Percentiles rank a stretch among this genome's conserved stretches.
Conservation (phyloP, 2,329 filamentous ascomycete species). For the Corinectria fuckeliana region DNA sequence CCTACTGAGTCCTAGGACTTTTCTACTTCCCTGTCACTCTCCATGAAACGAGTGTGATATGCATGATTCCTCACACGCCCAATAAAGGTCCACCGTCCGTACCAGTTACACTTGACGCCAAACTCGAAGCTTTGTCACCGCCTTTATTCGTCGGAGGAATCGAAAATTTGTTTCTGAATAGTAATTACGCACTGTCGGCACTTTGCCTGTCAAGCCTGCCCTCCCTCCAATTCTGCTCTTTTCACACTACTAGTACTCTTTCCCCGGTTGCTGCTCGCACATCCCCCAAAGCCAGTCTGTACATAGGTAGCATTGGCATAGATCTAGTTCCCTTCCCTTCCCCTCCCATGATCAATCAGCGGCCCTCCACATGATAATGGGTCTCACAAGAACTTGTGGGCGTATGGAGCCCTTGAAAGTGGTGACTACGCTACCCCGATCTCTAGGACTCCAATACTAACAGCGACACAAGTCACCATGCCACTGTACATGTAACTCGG, state of each 20-base stretch:
- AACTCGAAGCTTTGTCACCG: constrained; percentile 8
- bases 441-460: constrained; percentile 1
- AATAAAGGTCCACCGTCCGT: constrained; percentile 4
- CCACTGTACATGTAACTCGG: neutral
- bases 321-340: too few relatives aligned
- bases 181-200: too few relatives aligned
- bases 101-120: constrained; percentile 10
- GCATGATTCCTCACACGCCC: constrained; percentile 7
- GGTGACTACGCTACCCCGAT: constrained; percentile 7
- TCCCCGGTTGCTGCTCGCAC: neutral
- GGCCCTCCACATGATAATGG: neutral
- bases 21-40: constrained; percentile 8
- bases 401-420: neutral
- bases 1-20: too few relatives aligned
- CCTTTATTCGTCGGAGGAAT: neutral
- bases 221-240: too few relatives aligned
- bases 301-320: too few relatives aligned
- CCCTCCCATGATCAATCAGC: neutral
- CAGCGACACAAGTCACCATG: neutral
- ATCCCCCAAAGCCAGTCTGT: too few relatives aligned
- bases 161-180: too few relatives aligned
- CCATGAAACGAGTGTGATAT: constrained; percentile 16
- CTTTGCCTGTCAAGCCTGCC: too few relatives aligned
- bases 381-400: neutral
- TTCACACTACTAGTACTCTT: too few relatives aligned